Conservation (phyloP, 1,139 yeast species). For the Ashbya aceris region DNA sequence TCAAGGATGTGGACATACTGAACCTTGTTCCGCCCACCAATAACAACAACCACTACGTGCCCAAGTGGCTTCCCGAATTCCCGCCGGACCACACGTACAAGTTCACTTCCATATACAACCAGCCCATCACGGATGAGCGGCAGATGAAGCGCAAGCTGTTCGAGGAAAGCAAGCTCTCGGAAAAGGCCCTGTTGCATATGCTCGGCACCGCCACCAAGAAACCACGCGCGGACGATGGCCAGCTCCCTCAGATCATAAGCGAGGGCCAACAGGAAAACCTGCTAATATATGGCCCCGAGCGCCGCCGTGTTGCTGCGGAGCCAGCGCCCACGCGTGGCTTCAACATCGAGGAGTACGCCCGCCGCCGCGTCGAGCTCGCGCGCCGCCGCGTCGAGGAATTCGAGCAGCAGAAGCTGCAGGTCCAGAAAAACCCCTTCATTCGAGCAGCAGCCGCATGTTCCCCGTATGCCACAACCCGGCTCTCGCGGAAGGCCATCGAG, state of each 20-base stretch:
- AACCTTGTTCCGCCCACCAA: conserved; percentile 48
- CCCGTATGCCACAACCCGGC: conserved; percentile 7
- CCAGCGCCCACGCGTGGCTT: conserved; percentile 30
- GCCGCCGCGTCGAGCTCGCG: conserved; percentile 33
- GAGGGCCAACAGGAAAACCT: conserved; percentile 16
- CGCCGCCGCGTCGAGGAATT: conserved; percentile 28
- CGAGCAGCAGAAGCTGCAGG: conserved; percentile 22
- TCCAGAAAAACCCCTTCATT: conserved; percentile 22
- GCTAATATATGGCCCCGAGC: conserved; percentile 12
- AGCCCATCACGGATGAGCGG: conserved; percentile 63
- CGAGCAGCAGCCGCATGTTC: conserved; percentile 15
- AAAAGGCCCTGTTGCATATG: conserved; percentile 58
- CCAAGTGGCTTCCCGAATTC: conserved; percentile 69
- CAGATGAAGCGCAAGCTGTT: conserved; percentile 61
- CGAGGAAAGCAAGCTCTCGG: conserved; percentile 73
- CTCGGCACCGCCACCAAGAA: conserved; percentile 26
- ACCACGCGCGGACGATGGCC: conserved; percentile 15
- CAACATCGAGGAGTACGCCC: conserved; percentile 50
- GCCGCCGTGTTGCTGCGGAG: not conserved
- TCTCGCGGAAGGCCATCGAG: conserved; percentile 9
- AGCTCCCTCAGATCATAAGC: conserved; percentile 12
- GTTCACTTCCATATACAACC: conserved; percentile 58
- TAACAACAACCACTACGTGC: conserved; percentile 46
- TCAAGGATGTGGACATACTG: conserved; percentile 43
- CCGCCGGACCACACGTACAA: conserved; percentile 92